Evolutionary conservation across 192 early-diverging fungal species (phyloP), one percentile per base, ranked within the genome.

Genomic region (Coemansia sp.): DNA sequence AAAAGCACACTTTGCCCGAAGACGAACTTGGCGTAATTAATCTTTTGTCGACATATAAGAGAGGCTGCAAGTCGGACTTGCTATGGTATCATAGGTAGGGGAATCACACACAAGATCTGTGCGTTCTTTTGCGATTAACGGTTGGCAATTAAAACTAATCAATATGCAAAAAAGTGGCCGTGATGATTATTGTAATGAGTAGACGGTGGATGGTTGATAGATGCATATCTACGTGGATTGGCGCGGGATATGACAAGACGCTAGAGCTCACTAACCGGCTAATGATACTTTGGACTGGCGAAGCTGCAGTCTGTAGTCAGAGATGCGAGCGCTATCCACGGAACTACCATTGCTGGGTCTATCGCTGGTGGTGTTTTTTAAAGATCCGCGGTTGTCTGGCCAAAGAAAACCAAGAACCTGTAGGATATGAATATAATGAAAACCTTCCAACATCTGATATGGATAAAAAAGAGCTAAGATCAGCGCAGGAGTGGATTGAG

Each of bases 291-390:
- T 75, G 72, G 78, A 36, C 61, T 2, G 31, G 29, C 3, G 78
- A 80, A 33, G 54, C 61, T 9, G 31, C 4, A 23, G 20, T 64
- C n/a, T 75, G 72, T 50, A 36, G 33, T 30, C 42, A 50, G 2
- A 32, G 57, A 25, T 75, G 78, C 36, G 62, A 65, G 30, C 53
- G 57, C 24, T 75, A 80, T 33, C 72, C 72, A 11, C 78, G 78
- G 21, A 80, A 80, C 66, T 80, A 80, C 58, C 72, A 80, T 33
- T 80, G 78, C 69, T 80, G 78, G 78, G 78, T 75, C 6, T 80
- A 74, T 52, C 64, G 78, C 20, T 80, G 78, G 78, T 80, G 78
- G 78, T 54, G 63, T 22, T 54, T 25, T 27, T 52, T 29, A 23
- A 52, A 64, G 11, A 46, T 46, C 39, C 39, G 39, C 9, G 17